Evolutionary conservation across 2,329 filamentous ascomycete genomes (phyloP).

Genomic region (Aspergillus caelatus): DNA sequence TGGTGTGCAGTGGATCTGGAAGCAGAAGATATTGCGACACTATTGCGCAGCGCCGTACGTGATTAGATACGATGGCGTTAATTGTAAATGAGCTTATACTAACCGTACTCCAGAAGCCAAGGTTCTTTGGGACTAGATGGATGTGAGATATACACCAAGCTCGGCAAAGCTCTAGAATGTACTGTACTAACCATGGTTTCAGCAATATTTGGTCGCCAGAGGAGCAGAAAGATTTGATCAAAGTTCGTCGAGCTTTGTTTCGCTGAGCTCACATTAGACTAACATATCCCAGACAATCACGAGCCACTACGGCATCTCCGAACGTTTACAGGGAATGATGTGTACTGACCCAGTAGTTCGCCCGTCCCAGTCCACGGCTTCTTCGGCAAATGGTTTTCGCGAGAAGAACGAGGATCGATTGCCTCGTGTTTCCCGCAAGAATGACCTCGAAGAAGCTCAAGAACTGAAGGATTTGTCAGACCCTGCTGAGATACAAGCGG

Average conservation of each 20-base stretch:
- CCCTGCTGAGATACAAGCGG: slow-evolving; percentile 23
- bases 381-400: slow-evolving; percentile 16
- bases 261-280: slow-evolving; percentile 5
- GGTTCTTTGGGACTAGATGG: slow-evolving; percentile 65
- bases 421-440: slow-evolving; percentile 14
- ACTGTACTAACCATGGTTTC: slow-evolving; percentile 11
- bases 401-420: slow-evolving; percentile 14
- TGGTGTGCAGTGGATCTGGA: slow-evolving; percentile 43
- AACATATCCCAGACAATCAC: slow-evolving; percentile 50
- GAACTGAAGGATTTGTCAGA: slow-evolving; percentile 26
- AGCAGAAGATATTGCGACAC: slow-evolving; percentile 34
- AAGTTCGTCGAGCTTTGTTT: slow-evolving; percentile 29
- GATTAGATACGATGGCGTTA: neutral
- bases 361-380: slow-evolving; percentile 22
- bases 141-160: slow-evolving; percentile 55
- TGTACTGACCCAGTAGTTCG: slow-evolving; percentile 55
- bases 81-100: neutral
- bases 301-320: slow-evolving; percentile 68
- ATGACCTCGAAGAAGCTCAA: slow-evolving; percentile 38
- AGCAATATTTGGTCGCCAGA: slow-evolving; percentile 73
- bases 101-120: slow-evolving; percentile 43
- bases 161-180: neutral
- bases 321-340: slow-evolving; percentile 66
- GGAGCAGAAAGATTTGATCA: slow-evolving; percentile 59
- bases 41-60: slow-evolving; percentile 39